Percentiles rank a stretch among this genome's conserved stretches.
Conservation (phyloP, 2,329 filamentous ascomycete genomes). For the Talaromyces sp. region DNA sequence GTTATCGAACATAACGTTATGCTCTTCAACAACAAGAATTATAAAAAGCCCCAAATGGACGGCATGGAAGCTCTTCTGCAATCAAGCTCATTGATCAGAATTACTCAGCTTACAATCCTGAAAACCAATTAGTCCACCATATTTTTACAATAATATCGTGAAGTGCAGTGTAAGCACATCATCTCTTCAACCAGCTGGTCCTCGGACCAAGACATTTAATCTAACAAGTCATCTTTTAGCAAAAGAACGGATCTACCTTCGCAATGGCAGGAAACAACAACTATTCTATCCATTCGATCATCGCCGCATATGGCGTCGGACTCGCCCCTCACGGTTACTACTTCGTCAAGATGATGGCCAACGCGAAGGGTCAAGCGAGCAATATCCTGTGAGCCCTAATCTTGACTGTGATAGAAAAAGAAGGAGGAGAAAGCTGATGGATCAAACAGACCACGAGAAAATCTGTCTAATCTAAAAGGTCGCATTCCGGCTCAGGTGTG, state of each 20-base stretch:
- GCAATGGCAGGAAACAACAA: conserved; percentile 17
- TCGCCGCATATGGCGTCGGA: conserved; percentile 28
- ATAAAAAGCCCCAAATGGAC: not conserved
- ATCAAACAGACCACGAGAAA: conserved; percentile 27
- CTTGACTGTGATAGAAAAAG: not conserved
- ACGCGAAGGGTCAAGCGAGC: conserved; percentile 24
- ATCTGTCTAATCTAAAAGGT: conserved; percentile 26
- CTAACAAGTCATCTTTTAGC: not conserved
- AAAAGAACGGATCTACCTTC: conserved; percentile 1
- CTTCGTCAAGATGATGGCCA: conserved; percentile 27
- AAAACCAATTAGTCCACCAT: too few relatives aligned
- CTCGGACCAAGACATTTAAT: not conserved
- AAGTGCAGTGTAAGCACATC: not conserved
- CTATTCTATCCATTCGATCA: conserved; percentile 29
- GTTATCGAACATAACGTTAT: not conserved
- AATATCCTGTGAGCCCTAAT: conserved; percentile 23
- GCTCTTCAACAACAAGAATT: not conserved
- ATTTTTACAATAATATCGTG: too few relatives aligned
- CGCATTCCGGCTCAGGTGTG: conserved; percentile 18
- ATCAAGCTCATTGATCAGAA: not conserved
- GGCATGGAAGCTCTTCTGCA: not conserved
- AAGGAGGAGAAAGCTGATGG: not conserved
- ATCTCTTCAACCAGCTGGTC: not conserved
- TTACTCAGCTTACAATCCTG: not conserved
- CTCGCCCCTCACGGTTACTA: conserved; percentile 29